A percentile compares a stretch with the other conserved stretches of the same genome.
Evolutionary conservation across 116 monocot genomes (phyloP).

Genomic region (Phalaenopsis hybrid): DNA sequence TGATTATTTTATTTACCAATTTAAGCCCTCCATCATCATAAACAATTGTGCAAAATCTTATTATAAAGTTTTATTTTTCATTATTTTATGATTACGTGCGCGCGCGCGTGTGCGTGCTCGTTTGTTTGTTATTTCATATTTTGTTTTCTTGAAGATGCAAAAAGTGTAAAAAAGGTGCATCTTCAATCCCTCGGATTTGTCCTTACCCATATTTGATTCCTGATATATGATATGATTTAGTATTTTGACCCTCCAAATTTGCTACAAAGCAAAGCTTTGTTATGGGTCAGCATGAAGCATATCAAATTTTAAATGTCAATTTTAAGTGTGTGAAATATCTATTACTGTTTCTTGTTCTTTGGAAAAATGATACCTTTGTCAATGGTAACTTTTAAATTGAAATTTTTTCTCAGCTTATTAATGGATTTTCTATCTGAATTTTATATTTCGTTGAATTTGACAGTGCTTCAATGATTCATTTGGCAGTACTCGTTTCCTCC

Average conservation of each 20-base stretch:
- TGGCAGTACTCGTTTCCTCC: constrained; percentile 97
- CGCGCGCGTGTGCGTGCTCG: no score
- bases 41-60: no score
- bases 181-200: background rate
- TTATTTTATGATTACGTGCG: no score
- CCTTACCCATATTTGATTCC: background rate
- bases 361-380: background rate
- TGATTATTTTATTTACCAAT: no score
- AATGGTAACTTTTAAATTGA: background rate
- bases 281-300: background rate
- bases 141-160: no score
- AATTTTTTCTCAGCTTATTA: background rate
- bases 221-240: background rate
- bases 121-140: no score
- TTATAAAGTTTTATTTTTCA: no score
- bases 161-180: no score
- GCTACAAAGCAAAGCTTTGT: background rate
- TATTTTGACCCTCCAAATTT: background rate
- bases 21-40: no score
- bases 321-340: background rate
- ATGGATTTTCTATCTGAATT: background rate
- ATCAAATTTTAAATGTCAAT: background rate
- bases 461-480: background rate
- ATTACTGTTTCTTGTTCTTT: background rate
- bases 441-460: background rate